Conservation (phyloP, 495 filamentous ascomycete genomes). For the Talaromyces nanjingensis region DNA sequence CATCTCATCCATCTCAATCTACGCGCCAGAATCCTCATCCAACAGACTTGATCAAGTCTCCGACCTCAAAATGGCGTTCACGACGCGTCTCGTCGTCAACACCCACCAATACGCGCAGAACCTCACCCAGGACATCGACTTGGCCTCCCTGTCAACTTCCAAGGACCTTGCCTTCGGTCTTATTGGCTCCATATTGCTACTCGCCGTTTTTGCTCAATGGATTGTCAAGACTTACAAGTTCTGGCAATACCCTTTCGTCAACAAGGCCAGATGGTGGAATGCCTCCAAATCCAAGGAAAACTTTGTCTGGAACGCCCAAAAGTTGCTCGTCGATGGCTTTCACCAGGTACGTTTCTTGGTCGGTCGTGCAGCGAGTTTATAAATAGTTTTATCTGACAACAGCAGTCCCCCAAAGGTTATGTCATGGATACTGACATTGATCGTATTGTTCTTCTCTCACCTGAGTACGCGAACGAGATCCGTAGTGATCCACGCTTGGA, state of each 20-base stretch:
- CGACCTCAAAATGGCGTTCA: neutral
- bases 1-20: neutral
- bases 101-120: neutral
- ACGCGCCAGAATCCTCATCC: neutral
- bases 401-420: slow-evolving; percentile 6
- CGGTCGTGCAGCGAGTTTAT: neutral
- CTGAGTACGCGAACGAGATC: slow-evolving; percentile 7
- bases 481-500: neutral
- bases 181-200: neutral
- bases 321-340: slow-evolving; percentile 8
- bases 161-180: neutral
- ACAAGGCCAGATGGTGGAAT: neutral
- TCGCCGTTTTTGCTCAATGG: neutral
- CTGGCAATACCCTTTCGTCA: neutral
- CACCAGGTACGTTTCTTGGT: neutral
- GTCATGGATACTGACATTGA: slow-evolving; percentile 3
- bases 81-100: neutral
- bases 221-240: neutral
- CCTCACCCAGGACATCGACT: neutral
- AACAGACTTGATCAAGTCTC: neutral
- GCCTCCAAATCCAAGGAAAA: slow-evolving; percentile 1
- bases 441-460: slow-evolving; percentile 2
- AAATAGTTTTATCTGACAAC: neutral
- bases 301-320: neutral
- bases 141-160: neutral